These are phyloP conservation scores for Betula pendula DNA, from an alignment of 306 rosid species.

Conservation along the genomic window DNA sequence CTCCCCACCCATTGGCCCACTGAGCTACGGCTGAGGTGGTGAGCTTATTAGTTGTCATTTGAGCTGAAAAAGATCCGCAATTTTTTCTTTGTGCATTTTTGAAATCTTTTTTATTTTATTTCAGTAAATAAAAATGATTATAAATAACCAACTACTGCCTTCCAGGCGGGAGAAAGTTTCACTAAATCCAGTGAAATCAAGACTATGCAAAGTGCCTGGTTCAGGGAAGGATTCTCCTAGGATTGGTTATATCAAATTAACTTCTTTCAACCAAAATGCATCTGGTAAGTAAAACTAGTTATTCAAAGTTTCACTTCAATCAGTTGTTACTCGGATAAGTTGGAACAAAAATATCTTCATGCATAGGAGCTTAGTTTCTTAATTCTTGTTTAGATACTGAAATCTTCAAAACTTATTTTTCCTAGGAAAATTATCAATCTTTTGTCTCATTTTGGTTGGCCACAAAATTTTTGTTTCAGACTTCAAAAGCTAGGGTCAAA, in stretches of 20 bases:
- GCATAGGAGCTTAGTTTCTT: neutral
- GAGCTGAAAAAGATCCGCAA: neutral
- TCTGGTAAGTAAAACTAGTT: conserved; percentile 54
- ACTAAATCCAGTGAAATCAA: conserved; percentile 88
- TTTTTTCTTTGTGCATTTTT: conserved; percentile 3
- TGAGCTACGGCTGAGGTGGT: neutral
- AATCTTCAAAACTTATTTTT: neutral
- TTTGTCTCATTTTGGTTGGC: neutral
- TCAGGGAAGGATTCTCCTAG: conserved; percentile 65
- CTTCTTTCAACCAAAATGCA: conserved; percentile 87
- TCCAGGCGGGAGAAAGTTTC: conserved; percentile 91
- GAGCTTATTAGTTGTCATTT: conserved; percentile 3
- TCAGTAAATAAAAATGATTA: conserved; percentile 2
- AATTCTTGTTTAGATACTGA: neutral
- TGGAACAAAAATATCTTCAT: neutral
- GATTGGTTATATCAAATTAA: conserved; percentile 85
- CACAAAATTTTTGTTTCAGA: neutral
- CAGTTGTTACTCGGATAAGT: neutral
- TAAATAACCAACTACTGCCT: conserved; percentile 13
- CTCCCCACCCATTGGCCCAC: neutral
- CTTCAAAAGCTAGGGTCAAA: neutral
- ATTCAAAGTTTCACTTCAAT: neutral
- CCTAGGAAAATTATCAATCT: neutral
- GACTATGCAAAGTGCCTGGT: conserved; percentile 69
- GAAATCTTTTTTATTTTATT: neutral